Percentiles rank a stretch among this genome's conserved stretches.
Evolutionary conservation across 352 stramenopile genomes (phyloP).

Genomic region (Globisporangium polare): DNA sequence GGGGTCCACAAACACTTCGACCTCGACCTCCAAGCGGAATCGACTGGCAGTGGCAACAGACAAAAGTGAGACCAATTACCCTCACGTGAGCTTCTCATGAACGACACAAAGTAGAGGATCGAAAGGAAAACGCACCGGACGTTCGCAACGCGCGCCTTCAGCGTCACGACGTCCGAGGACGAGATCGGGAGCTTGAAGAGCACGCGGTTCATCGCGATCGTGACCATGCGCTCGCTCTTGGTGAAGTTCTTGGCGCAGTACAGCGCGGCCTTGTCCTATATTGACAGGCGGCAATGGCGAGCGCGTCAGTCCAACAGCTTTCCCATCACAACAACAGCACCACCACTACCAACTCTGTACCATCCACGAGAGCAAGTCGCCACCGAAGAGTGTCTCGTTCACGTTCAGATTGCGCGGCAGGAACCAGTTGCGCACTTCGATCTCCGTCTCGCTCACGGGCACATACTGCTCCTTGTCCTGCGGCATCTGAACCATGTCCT

Average conservation of each 20-base stretch:
- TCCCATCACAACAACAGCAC: background rate
- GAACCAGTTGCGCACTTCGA: constrained; percentile 73
- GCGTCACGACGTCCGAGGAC: constrained; percentile 61
- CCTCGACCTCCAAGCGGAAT: constrained; percentile 67
- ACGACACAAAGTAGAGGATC: too few species aligned
- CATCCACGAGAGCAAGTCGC: constrained; percentile 63
- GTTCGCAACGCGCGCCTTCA: constrained; percentile 56
- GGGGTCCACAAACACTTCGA: constrained; percentile 62
- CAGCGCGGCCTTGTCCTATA: constrained; percentile 52
- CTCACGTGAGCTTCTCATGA: background rate
- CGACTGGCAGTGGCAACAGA: constrained; percentile 23
- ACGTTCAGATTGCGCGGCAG: constrained; percentile 67
- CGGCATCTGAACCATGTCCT: constrained; percentile 24
- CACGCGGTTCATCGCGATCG: constrained; percentile 60
- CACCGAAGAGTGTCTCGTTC: constrained; percentile 67
- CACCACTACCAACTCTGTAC: constrained; percentile 12
- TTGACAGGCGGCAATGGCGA: background rate
- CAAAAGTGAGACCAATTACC: background rate
- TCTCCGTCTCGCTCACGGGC: constrained; percentile 46
- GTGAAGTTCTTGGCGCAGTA: constrained; percentile 68
- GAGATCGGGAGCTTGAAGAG: constrained; percentile 72
- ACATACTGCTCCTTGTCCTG: constrained; percentile 42
- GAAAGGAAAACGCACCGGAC: constrained; percentile 30
- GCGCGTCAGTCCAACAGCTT: background rate
- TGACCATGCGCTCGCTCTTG: constrained; percentile 68